These are phyloP conservation scores for Colletotrichum nymphaeae DNA, from an alignment of 2,329 filamentous ascomycete species.

Conservation along the genomic window DNA sequence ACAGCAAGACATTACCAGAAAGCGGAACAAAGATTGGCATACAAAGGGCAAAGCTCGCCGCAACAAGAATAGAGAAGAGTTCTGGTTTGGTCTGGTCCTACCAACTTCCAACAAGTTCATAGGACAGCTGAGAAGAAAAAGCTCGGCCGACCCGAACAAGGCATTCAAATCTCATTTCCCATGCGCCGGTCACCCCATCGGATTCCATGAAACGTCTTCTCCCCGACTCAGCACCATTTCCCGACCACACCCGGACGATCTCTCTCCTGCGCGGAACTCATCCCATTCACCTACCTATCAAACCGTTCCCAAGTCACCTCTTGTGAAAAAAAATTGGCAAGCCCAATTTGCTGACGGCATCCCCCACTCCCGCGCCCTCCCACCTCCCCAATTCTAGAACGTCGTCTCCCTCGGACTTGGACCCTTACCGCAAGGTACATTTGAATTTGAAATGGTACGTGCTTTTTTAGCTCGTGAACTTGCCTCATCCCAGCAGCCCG, in stretches of 20 bases:
- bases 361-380: neutral
- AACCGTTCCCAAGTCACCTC: neutral
- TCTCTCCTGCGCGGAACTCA: neutral
- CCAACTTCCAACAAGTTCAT: neutral
- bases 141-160: constrained; percentile 14
- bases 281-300: neutral
- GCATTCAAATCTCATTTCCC: neutral
- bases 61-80: neutral
- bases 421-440: neutral
- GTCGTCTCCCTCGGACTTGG: neutral
- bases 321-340: neutral
- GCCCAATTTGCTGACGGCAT: neutral
- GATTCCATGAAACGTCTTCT: constrained; percentile 21
- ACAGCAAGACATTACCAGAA: neutral
- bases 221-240: constrained; percentile 12
- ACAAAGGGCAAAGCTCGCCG: neutral
- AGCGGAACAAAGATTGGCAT: neutral
- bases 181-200: constrained; percentile 20
- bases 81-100: neutral
- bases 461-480: neutral
- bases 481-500: constrained; percentile 9
- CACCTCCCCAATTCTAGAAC: neutral
- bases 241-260: neutral
- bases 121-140: neutral
- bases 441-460: constrained; percentile 30